Evolutionary conservation across 768 basidiomycete genomes (phyloP).

Genomic region (Naganishia onofrii): DNA sequence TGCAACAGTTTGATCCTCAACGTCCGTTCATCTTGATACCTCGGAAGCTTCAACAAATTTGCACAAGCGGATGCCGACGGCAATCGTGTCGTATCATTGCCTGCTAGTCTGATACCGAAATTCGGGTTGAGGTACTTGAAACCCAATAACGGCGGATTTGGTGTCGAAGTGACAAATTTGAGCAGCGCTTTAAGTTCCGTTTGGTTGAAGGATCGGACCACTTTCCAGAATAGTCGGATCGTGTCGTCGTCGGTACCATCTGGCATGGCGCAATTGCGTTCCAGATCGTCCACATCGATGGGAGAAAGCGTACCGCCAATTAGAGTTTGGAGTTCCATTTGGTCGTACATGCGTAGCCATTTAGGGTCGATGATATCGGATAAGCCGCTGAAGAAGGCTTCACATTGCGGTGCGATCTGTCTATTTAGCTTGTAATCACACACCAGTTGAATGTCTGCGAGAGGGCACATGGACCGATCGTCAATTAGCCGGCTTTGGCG

Average conservation of each 20-base stretch:
- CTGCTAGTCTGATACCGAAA: conserved; percentile 82
- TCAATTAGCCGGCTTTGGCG: not conserved
- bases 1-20: conserved; percentile 75
- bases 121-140: conserved; percentile 65
- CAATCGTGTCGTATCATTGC: conserved; percentile 58
- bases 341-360: conserved; percentile 84
- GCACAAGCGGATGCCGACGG: conserved; percentile 72
- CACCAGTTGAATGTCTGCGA: conserved; percentile 71
- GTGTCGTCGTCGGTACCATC: conserved; percentile 77
- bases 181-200: conserved; percentile 74
- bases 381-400: conserved; percentile 78
- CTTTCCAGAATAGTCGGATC: conserved; percentile 79
- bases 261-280: conserved; percentile 67
- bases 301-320: conserved; percentile 83
- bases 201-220: conserved; percentile 73
- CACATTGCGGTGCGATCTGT: conserved; percentile 74
- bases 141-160: conserved; percentile 72
- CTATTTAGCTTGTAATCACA: conserved; percentile 82
- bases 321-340: conserved; percentile 87
- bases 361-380: conserved; percentile 87
- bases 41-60: conserved; percentile 77
- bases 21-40: conserved; percentile 63
- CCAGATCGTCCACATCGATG: conserved; percentile 78
- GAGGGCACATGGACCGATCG: not conserved
- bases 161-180: conserved; percentile 89